Evolutionary conservation across 1,139 yeast genomes (phyloP), one percentile per base, ranked within the genome.

Genomic region (Schwanniomyces etchellsii): DNA sequence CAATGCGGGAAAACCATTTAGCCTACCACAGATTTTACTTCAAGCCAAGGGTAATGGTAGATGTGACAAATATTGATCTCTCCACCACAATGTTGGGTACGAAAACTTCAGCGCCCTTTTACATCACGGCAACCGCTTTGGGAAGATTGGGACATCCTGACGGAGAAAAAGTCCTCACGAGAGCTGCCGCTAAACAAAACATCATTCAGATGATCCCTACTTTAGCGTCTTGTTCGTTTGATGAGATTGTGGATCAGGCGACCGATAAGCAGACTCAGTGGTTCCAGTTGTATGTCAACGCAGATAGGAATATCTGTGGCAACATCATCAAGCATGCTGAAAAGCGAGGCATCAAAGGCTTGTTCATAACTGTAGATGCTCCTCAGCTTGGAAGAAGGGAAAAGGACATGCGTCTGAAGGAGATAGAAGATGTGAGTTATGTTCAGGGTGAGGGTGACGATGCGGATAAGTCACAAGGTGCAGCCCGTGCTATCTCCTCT

Each of bases 381-480:
- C 96, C 96, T 3, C 86, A 85, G 41, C 68, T 88, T 35, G 97
- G 97, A n/a, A 75, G 94, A 43, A 76, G 97, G 44, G 96, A 89
- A 54, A 70, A 75, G 40, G 85, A 79, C 43, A 53, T 59, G 74
- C 50, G 76, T 32, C 57, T 61, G 35, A 64, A 61, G 39, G 43
- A 58, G 25, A 43, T 63, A 28, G 63, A 57, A 38, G 70, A 64
- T 70, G 18, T 37, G 20, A 37, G 40, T 23, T 35, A 33, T 37
- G 81, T 76, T 40, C 83, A 75, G 39, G 80, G 70, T 5, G 81
- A 73, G 14, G 75, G 74, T n/a, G 80, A 76, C 5, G 67, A 62
- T 16, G 71, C 78, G 4, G 88, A 81, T 47, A 61, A 84, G 32
- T 55, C 77, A 12, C 84, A 81, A 50, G 96, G 96, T 29, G 94